Evolutionary conservation across 345 rosid genomes (phyloP).

Genomic region (Turnera subulata): DNA sequence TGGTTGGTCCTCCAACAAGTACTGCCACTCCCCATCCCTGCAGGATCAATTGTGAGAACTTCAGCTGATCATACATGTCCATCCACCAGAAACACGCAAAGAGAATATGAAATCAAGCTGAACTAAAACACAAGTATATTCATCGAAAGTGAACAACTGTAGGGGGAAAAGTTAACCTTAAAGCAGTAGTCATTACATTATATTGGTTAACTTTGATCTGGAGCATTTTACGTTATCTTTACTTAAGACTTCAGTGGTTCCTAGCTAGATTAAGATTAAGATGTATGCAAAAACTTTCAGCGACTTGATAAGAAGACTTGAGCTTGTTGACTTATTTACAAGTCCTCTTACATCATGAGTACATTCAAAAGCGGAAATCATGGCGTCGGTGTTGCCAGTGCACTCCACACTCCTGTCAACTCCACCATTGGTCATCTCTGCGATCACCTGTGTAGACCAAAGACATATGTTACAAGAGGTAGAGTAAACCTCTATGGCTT

Average conservation of each 20-base stretch:
- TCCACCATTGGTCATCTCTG: slow-evolving; percentile 75
- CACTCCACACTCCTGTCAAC: slow-evolving; percentile 82
- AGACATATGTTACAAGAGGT: not conserved
- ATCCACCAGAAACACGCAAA: not conserved
- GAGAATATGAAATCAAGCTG: not conserved
- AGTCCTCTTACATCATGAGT: slow-evolving; percentile 88
- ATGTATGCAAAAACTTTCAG: too few relatives aligned
- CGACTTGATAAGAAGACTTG: too few relatives aligned
- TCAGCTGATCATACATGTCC: too few relatives aligned
- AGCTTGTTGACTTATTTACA: too few relatives aligned
- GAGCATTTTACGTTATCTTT: too few relatives aligned
- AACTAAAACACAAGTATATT: not conserved
- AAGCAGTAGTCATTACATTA: too few relatives aligned
- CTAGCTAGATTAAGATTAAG: too few relatives aligned
- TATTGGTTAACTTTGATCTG: too few relatives aligned
- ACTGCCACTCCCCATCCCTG: slow-evolving; percentile 17
- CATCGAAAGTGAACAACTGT: not conserved
- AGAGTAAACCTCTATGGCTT: too few relatives aligned
- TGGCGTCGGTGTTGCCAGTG: slow-evolving; percentile 62
- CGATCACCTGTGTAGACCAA: slow-evolving; percentile 40
- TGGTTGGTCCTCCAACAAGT: slow-evolving; percentile 6
- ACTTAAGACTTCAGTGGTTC: too few relatives aligned
- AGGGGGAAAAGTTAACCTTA: too few relatives aligned
- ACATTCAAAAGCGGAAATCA: slow-evolving; percentile 88
- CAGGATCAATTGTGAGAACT: not conserved